Evolutionary conservation across 2,329 filamentous ascomycete genomes (phyloP).

Genomic region (Tolypocladium tundrense): DNA sequence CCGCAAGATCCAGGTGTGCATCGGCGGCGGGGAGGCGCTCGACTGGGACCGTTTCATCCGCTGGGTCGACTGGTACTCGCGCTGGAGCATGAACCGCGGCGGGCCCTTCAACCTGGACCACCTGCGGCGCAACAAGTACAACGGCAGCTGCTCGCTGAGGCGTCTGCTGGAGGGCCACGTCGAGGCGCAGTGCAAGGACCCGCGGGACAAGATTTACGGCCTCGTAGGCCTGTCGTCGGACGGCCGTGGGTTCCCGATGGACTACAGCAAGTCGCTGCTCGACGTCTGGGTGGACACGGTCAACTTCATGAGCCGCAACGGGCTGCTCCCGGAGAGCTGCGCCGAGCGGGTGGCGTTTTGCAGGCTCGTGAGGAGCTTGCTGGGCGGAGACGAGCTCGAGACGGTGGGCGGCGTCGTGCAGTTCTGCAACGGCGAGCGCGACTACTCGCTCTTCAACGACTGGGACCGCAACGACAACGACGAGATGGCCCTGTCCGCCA

Average conservation of each 20-base stretch:
- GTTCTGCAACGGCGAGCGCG: background rate
- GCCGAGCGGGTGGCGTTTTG: constrained; percentile 3
- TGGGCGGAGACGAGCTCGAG: constrained; percentile 4
- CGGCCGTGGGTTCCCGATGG: constrained; percentile 8
- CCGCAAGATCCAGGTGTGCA: constrained; percentile 4
- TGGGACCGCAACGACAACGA: background rate
- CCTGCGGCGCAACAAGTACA: constrained; percentile 5
- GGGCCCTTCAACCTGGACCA: constrained; percentile 4
- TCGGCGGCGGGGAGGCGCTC: constrained; percentile 1
- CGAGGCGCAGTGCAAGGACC: constrained; percentile 7
- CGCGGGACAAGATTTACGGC: constrained; percentile 16
- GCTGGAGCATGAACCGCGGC: background rate
- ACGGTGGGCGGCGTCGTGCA: constrained; percentile 5
- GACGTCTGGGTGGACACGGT: constrained; percentile 13
- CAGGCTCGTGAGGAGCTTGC: constrained; percentile 2
- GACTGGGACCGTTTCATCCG: constrained; percentile 5
- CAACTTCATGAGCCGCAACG: constrained; percentile 7
- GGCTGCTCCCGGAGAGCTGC: constrained; percentile 1
- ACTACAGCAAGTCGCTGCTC: constrained; percentile 12
- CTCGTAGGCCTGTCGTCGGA: constrained; percentile 11
- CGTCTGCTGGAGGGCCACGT: constrained; percentile 5
- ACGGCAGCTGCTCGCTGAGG: constrained; percentile 5
- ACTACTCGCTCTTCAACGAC: constrained; percentile 1
- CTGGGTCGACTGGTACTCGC: constrained; percentile 3
- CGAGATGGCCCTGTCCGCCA: constrained; percentile 3